Evolutionary conservation across 106 monocot species (phyloP).

Genomic region (Apostasia shenzhenica): DNA sequence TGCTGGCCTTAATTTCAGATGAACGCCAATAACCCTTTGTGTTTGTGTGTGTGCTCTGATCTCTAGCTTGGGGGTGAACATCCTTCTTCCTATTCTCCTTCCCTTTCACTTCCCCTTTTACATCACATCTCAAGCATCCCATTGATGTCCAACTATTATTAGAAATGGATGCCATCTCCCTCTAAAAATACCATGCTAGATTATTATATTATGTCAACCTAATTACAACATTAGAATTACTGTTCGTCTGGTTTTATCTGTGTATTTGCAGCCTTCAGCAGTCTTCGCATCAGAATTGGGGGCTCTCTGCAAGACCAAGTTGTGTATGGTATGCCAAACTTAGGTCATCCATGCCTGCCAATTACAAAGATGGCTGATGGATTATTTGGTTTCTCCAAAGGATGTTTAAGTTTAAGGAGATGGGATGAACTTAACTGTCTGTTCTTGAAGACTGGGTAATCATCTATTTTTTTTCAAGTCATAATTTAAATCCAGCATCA

Average conservation of each 20-base stretch:
- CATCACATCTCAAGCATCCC: too few relatives aligned
- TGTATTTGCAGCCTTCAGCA: conserved; percentile 42
- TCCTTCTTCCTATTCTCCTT: too few relatives aligned
- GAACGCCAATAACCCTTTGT: too few relatives aligned
- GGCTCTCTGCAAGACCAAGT: conserved; percentile 87
- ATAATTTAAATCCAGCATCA: not conserved
- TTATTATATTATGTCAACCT: not conserved
- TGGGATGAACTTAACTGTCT: conserved; percentile 76
- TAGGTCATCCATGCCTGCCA: conserved; percentile 40
- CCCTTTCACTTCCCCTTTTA: too few relatives aligned
- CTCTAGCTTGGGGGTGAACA: too few relatives aligned
- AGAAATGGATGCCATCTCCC: too few relatives aligned
- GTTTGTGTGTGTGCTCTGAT: too few relatives aligned
- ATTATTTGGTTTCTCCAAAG: conserved; percentile 75
- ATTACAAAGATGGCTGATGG: conserved; percentile 41
- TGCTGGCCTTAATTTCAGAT: too few relatives aligned
- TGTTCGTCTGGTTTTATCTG: not conserved
- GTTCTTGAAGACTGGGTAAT: conserved; percentile 70
- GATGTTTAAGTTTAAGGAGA: conserved; percentile 63
- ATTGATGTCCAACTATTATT: too few relatives aligned
- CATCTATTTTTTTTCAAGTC: not conserved
- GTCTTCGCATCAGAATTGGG: conserved; percentile 74
- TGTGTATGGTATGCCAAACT: conserved; percentile 50
- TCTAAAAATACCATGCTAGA: not conserved
- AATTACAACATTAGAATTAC: not conserved